Base-by-base conservation (phyloP, 805 yeast genomes). In the Suhomyces faveliae region DNA sequence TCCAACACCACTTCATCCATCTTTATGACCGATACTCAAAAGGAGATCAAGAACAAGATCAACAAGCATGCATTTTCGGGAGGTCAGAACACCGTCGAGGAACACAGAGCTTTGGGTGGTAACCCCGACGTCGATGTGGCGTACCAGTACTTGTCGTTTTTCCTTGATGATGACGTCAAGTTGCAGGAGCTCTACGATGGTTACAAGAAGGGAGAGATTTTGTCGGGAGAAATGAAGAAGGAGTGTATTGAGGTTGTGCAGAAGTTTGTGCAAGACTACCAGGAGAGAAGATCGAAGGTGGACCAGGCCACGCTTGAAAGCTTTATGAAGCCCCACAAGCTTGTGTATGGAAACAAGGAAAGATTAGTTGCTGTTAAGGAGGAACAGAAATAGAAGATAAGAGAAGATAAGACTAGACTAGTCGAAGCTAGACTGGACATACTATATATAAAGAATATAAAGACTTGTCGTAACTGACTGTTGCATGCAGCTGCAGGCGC, bases 61-160 rank as follows among this genome's bases (percentile, higher is more conserved):
- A 94, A 94, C 76, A 94, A 91, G 69, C 87, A 89, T 64, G 99
- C 97, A 6, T 94, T 94, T 69, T 85, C 96, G 45, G 99, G 99
- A 55, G 99, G 99, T 54, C 80, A 83, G 65, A 86, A 80, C 35
- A 79, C 95, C 2, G 71, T 87, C 42, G 99, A 94, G 66, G 96
- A 89, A 60, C 99, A 94, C 72, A 83, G 96, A 68, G 75, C 76
- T 66, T 74, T 76, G 47, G 99, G 99, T 47, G 99, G 98, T 61
- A 78, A 94, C 64, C 95, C 96, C 41, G 97, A 92, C 55, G 85
- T 91, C 29, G 99, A 94, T 67, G 96, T 94, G 48, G 89, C 99
- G 2, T 94, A 75, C 73, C 98, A 94, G 71, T 94, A 94, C 66
- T 73, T 94, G 53, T 80, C 90, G 5, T 94, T 94, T 74, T 91